Evolutionary conservation across 208 protist genomes (phyloP).

Genomic region (Endotrypanum monterogeii): DNA sequence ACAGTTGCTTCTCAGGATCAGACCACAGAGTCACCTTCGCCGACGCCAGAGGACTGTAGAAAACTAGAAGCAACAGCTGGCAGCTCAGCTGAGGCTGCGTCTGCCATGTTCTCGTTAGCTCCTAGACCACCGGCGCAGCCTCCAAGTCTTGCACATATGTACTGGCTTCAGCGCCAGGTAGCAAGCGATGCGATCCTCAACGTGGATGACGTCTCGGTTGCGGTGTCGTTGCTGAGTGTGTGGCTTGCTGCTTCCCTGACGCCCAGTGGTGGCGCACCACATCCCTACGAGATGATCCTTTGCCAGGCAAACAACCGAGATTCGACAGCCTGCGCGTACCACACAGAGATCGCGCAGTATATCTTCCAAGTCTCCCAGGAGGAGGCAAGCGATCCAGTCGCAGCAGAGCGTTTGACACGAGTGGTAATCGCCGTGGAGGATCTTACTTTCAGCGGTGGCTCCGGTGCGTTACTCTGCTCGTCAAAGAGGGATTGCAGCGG

Average conservation of each 20-base stretch:
- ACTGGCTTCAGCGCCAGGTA: conserved; percentile 86
- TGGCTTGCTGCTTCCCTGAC: conserved; percentile 23
- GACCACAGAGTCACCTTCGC: too few species aligned
- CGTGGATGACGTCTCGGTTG: conserved; percentile 52
- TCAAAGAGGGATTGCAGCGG: background rate
- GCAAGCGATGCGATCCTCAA: conserved; percentile 51
- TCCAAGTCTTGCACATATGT: conserved; percentile 56
- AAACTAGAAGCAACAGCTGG: background rate
- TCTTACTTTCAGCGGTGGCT: background rate
- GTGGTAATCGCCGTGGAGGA: conserved; percentile 34
- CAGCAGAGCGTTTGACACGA: conserved; percentile 3
- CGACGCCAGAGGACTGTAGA: background rate
- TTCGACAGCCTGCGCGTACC: conserved; percentile 15
- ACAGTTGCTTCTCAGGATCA: background rate
- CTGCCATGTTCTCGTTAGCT: background rate
- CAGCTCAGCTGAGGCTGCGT: background rate
- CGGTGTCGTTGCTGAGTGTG: conserved; percentile 37
- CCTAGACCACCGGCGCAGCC: conserved; percentile 6
- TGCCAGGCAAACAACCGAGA: conserved; percentile 16
- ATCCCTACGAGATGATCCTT: conserved; percentile 11
- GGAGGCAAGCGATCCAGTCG: background rate
- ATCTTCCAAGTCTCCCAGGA: conserved; percentile 8
- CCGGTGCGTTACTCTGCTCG: background rate
- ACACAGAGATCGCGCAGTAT: conserved; percentile 40
- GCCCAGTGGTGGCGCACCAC: background rate